Base-by-base conservation (phyloP, 2,329 filamentous ascomycete genomes). In the Microthyrium microscopicum region DNA sequence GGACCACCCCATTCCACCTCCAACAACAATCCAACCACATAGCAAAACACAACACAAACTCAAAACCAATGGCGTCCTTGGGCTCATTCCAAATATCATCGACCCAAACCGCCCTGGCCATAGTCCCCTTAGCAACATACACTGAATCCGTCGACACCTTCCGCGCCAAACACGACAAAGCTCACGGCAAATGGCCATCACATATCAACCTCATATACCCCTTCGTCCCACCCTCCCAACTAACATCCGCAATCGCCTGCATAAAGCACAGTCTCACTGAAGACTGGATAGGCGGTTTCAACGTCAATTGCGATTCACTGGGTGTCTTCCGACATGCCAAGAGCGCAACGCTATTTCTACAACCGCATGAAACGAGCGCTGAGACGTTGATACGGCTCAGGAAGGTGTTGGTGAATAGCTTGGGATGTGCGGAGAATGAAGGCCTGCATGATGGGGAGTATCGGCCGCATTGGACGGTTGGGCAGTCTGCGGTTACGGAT, bases 191-290 rank as follows among this genome's bases (percentile, higher is more conserved):
- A 50, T 79, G 75, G 74, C 72, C 73, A 3, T 68, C 73, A 9
- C 74, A 78, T 42, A 47, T 78, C 44, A 79, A 77, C 42, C 50
- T 79, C 18, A 43, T 77, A 16, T 78, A 78, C 45, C 75, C 73
- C 0, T 79, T 77, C 46, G 68, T 76, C 5, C 47, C 51, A 3
- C 51, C 58, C 0, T 59, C 66, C 3, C 42, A 43, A 6, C 55
- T 79, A 2, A 43, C 52, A 2, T 42, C 47, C 15, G 68, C 65
- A 2, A 53, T 54, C 2, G 47, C 56, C 3, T 45, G 50, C 11
- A 54, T 67, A 22, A 44, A 56, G 19, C 45, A 55, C 3, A 46
- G 48, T n/a, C 31, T 63, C 8, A 35, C 38, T 12, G 33, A 29
- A 31, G 39, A 28, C 15, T 7, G 13, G 11, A 12, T 34, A 8